Evolutionary conservation across 306 rosid genomes (phyloP), one percentile per base, ranked within the genome.

Genomic region (Malus sieversii): DNA sequence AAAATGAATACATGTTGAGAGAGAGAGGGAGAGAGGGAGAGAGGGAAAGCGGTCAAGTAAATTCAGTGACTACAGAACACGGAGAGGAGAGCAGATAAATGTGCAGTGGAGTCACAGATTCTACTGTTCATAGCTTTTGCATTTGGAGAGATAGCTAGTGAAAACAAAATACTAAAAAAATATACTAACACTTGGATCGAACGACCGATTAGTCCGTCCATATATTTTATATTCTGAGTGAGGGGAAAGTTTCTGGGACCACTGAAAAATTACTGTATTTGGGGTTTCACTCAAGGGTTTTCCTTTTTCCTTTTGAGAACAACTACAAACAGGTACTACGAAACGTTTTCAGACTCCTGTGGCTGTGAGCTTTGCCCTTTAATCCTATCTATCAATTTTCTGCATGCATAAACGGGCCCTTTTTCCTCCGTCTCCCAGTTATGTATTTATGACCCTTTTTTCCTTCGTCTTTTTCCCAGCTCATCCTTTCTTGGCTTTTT

Each of bases 221-320:
- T 15, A 15, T 42, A 30, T 30, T 30, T 30, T 30, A 51, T 70
- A 72, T 20, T 80, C 89, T 76, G 83, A 85, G 90, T 75, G 78
- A 46, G 74, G 12, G 51, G 60, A 14, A 42, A 23, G 65, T 30
- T 30, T 52, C 68, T 16, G 78, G 97, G 92, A 89, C 96, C 96
- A 89, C 89, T 80, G 80, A 72, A 59, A 51, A 75, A 59, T 83
- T 77, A 74, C 91, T 84, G 87, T 79, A 84, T 88, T 85, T 93
- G 86, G 95, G 91, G 87, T 82, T 87, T 83, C 91, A 81, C 95
- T 88, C 89, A 77, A 80, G 84, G 78, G 70, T 79, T 86, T 77
- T 66, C 73, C 80, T 78, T 93, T 91, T 87, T 55, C 86, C 82
- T 93, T 91, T 91, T 82, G 88, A 85, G 89, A 87, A 52, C 84